Percentiles rank a stretch among this genome's conserved stretches.
Evolutionary conservation across 1,139 yeast species (phyloP).

Genomic region (Blastobotrys apis): DNA sequence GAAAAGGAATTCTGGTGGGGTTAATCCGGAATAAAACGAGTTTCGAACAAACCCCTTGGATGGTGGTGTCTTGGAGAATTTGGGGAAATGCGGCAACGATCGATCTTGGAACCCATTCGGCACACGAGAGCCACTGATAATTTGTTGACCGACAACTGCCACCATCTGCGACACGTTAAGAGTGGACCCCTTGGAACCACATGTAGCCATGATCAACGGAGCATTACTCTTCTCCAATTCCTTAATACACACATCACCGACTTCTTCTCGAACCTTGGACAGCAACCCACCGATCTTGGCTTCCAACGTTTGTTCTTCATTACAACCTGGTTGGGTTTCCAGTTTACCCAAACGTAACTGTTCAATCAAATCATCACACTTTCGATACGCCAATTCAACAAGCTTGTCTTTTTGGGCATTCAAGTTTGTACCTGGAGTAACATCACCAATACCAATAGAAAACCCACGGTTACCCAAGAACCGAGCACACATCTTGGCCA

Average conservation of each 20-base stretch:
- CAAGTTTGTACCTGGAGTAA: slow-evolving; percentile 83
- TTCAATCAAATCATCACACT: slow-evolving; percentile 88
- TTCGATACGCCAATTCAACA: slow-evolving; percentile 86
- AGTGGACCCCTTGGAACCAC: slow-evolving; percentile 99
- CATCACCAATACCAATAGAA: slow-evolving; percentile 96
- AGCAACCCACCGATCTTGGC: slow-evolving; percentile 94
- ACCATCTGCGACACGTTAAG: slow-evolving; percentile 99
- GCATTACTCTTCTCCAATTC: slow-evolving; percentile 91
- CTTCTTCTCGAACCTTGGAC: slow-evolving; percentile 97
- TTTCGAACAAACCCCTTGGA: slow-evolving; percentile 97
- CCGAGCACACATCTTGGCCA: slow-evolving; percentile 97
- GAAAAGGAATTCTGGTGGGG: slow-evolving; percentile 95
- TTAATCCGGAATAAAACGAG: slow-evolving; percentile 87
- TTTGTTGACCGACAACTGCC: slow-evolving; percentile 99
- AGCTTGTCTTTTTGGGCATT: slow-evolving; percentile 75
- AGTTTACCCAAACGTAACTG: slow-evolving; percentile 78
- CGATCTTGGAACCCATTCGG: slow-evolving; percentile 99
- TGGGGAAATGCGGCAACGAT: slow-evolving; percentile 93
- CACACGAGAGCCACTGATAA: slow-evolving; percentile 97
- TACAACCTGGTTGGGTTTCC: slow-evolving; percentile 98
- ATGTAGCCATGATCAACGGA: slow-evolving; percentile 97
- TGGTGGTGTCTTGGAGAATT: slow-evolving; percentile 94
- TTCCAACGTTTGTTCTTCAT: slow-evolving; percentile 96
- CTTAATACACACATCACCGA: slow-evolving; percentile 93
- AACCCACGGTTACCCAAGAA: slow-evolving; percentile 93